These are phyloP conservation scores for Penicillium cinerascens DNA, from an alignment of 495 filamentous ascomycete genomes.

Conservation along the genomic window DNA sequence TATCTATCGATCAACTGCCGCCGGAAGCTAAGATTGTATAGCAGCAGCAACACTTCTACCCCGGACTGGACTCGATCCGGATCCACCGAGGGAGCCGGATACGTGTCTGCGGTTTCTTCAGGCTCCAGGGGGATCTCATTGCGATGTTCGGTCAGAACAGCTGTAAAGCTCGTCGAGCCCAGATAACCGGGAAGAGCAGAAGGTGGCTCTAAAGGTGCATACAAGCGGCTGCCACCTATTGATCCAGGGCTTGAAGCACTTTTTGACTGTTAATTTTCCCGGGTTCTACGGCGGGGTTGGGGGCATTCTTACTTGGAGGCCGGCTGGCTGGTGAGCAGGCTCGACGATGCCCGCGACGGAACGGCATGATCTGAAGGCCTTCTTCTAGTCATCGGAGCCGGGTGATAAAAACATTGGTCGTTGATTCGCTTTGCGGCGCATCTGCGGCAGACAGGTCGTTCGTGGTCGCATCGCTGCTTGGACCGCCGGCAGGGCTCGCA, in stretches of 20 bases:
- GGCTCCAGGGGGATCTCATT: conserved; percentile 36
- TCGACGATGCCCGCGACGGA: conserved; percentile 10
- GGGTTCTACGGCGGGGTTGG: not conserved
- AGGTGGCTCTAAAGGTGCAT: conserved; percentile 24
- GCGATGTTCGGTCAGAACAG: conserved; percentile 41
- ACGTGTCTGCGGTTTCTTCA: conserved; percentile 30
- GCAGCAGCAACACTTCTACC: conserved; percentile 38
- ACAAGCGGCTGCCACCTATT: conserved; percentile 20
- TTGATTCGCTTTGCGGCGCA: conserved; percentile 33
- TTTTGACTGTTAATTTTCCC: not conserved
- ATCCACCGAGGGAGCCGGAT: conserved; percentile 24
- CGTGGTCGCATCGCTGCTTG: conserved; percentile 50
- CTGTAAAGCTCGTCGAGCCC: conserved; percentile 49
- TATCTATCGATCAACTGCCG: conserved; percentile 27
- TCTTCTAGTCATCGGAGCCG: conserved; percentile 42
- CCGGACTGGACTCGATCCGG: conserved; percentile 37
- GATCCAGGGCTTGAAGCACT: conserved; percentile 31
- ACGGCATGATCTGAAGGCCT: conserved; percentile 14
- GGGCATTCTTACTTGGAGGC: conserved; percentile 24
- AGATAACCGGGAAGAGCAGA: conserved; percentile 41
- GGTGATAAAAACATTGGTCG: conserved; percentile 41
- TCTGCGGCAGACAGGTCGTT: conserved; percentile 35
- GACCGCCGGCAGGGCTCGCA: conserved; percentile 53
- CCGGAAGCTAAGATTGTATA: conserved; percentile 32
- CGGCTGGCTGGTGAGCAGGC: conserved; percentile 18